Conservation (phyloP, 2,329 filamentous ascomycete species). For the Metarhizium brunneum region DNA sequence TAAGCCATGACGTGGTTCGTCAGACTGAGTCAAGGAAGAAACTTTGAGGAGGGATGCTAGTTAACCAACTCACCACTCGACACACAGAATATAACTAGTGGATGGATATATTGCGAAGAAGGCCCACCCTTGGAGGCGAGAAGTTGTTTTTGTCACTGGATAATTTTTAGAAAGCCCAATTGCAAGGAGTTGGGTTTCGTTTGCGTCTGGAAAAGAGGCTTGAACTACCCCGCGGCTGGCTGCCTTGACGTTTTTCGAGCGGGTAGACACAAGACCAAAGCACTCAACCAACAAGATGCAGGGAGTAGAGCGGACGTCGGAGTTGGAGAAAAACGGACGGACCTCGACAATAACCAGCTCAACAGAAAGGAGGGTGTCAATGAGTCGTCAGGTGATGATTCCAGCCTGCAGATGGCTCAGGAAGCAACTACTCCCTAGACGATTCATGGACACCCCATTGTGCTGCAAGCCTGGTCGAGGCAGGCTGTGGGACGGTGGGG, state of each 20-base stretch:
- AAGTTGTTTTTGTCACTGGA: background rate
- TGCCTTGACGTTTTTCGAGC: background rate
- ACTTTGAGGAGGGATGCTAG: too few species aligned
- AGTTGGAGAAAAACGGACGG: background rate
- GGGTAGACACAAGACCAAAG: too few species aligned
- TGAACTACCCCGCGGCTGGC: background rate
- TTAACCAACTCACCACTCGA: background rate
- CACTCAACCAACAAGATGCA: background rate
- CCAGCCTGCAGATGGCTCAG: background rate
- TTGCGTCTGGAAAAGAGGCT: background rate
- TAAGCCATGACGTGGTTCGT: too few species aligned
- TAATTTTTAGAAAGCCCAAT: background rate
- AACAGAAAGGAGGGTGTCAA: background rate
- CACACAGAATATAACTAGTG: background rate
- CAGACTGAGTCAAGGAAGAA: too few species aligned
- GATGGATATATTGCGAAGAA: background rate
- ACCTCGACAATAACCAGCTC: background rate
- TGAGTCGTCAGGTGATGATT: conserved; percentile 3
- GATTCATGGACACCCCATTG: background rate
- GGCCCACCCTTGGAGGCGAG: background rate
- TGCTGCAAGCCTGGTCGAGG: background rate
- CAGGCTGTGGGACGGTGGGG: too few species aligned
- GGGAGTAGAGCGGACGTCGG: background rate
- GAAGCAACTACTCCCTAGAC: background rate
- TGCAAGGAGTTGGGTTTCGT: background rate